Evolutionary conservation across 257 asterid species (phyloP).

Genomic region (Salvia miltiorrhiza): DNA sequence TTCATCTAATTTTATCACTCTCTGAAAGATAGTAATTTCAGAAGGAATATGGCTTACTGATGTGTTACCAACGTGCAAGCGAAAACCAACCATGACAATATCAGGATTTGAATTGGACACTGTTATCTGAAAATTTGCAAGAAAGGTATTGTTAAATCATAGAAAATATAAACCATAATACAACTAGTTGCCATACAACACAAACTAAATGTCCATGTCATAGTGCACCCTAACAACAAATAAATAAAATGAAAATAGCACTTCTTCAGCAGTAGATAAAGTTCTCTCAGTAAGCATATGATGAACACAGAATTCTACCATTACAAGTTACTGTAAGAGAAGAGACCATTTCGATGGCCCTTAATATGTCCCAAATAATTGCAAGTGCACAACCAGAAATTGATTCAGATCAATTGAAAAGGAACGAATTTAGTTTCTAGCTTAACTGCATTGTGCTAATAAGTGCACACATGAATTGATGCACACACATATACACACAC

Average conservation of each 20-base stretch:
- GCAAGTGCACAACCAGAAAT: neutral
- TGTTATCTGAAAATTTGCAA: constrained; percentile 57
- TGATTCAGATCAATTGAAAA: neutral
- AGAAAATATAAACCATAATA: neutral
- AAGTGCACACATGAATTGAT: neutral
- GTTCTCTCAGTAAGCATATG: neutral
- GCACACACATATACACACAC: neutral
- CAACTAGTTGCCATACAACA: neutral
- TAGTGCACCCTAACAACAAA: neutral
- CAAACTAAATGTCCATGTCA: neutral
- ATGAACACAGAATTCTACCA: neutral
- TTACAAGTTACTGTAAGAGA: neutral
- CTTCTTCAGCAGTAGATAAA: neutral
- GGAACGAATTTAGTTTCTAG: neutral
- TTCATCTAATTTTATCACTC: constrained; percentile 84
- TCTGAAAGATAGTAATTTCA: constrained; percentile 77
- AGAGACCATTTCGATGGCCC: neutral
- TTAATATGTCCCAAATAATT: neutral
- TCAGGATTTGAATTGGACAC: constrained; percentile 94
- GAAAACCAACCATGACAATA: constrained; percentile 95
- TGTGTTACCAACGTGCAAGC: constrained; percentile 89
- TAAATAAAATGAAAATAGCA: neutral
- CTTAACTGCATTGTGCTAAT: neutral
- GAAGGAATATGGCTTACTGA: constrained; percentile 92
- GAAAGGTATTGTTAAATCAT: constrained; percentile 7